Percentiles rank a stretch among this genome's conserved stretches.
Evolutionary conservation across 192 early-diverging fungal species (phyloP).

Genomic region (Coemansia erecta): DNA sequence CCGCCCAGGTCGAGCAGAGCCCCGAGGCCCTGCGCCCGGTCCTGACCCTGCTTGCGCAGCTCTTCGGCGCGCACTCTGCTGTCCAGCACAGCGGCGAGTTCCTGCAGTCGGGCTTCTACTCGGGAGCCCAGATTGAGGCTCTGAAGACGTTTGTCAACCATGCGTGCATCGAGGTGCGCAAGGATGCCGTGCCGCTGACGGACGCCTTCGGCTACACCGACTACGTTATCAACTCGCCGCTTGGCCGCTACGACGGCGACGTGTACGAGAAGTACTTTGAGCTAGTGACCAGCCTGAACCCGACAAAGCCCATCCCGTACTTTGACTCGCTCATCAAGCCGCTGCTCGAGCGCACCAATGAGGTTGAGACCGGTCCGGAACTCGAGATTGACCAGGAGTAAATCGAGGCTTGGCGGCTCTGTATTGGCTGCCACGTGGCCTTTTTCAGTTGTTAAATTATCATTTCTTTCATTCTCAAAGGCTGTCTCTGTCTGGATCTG

Average conservation of each 20-base stretch:
- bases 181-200: constrained; percentile 78
- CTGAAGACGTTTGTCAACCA: constrained; percentile 64
- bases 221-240: constrained; percentile 84
- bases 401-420: background rate
- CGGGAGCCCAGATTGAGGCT: constrained; percentile 65
- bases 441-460: background rate
- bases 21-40: constrained; percentile 61
- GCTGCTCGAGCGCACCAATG: constrained; percentile 61
- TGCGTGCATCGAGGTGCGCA: constrained; percentile 69
- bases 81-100: constrained; percentile 81
- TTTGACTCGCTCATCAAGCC: constrained; percentile 77
- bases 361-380: constrained; percentile 59
- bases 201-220: constrained; percentile 89
- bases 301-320: constrained; percentile 69
- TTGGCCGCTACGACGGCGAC: constrained; percentile 83
- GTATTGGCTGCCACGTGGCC: background rate
- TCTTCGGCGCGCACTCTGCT: constrained; percentile 84
- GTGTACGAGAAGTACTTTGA: constrained; percentile 86
- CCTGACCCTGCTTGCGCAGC: constrained; percentile 67
- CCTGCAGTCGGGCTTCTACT: constrained; percentile 82
- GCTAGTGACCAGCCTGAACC: constrained; percentile 75
- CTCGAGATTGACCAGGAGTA: constrained; percentile 65
- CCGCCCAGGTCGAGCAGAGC: constrained; percentile 66
- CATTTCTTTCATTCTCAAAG: background rate
- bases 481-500: too few relatives aligned